Conservation (phyloP, 2,329 filamentous ascomycete genomes). For the Aspergillus jensenii region DNA sequence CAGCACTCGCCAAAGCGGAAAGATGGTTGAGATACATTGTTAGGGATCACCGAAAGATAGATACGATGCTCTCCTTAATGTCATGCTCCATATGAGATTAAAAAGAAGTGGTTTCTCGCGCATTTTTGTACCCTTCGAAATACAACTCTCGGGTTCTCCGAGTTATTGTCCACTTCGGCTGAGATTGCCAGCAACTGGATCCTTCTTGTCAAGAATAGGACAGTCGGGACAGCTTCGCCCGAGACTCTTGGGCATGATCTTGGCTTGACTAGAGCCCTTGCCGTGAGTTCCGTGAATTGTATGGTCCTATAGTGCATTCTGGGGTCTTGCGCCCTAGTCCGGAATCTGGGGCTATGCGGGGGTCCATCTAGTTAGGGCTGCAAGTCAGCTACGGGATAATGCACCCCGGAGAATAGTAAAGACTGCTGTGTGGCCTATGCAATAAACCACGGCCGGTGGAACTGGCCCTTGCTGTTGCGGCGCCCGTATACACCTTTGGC, state of each 20-base stretch:
- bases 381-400: background rate
- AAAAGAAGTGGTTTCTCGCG: background rate
- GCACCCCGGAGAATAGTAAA: background rate
- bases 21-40: background rate
- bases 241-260: background rate
- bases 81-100: background rate
- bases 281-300: background rate
- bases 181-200: background rate
- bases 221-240: background rate
- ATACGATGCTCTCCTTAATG: background rate
- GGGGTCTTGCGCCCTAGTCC: background rate
- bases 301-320: background rate
- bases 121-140: background rate
- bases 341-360: background rate
- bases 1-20: background rate
- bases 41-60: background rate
- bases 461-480: background rate
- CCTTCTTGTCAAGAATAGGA: background rate
- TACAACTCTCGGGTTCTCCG: background rate
- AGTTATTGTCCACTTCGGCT: background rate
- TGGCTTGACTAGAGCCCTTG: background rate
- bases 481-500: background rate
- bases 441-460: background rate
- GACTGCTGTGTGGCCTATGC: background rate
- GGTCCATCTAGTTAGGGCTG: background rate